Base-by-base conservation (phyloP, 352 stramenopile genomes). In the Globisporangium spiculum region DNA sequence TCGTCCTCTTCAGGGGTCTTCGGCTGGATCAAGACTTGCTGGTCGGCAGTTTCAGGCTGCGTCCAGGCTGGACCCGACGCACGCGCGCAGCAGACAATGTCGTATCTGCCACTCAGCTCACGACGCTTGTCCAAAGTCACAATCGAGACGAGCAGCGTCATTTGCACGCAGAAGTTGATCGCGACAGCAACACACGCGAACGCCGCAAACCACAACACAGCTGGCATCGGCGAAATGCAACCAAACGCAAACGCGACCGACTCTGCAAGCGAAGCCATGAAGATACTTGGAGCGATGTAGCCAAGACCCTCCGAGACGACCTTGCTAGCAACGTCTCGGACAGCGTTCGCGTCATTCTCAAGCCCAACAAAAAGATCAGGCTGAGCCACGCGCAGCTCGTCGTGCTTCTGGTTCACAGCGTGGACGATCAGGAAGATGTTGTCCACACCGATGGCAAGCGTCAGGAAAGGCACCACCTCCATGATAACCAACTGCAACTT, bases 341-440 rank as follows among this genome's bases (percentile, higher is more conserved):
- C 76, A 18, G 70, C 73, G 32, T 75, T 79, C 1, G 67, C 66
- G 41, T 80, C 77, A 30, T 78, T 72, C 48, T 76, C 75, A 5
- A 87, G 61, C 53, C 75, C 76, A 59, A 81, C 68, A 22, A 86
- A 86, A 24, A 86, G 68, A 60, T 69, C 75, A 22, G 70, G 75
- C 46, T 83, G 69, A 3, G 76, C 64, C 24, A 65, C 57, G 7
- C 68, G 67, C 14, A 81, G 64, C 36, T 81, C 66, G 22, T 86
- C 72, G 41, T 88, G 74, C 56, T 84, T 80, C 58, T 83, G 66
- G 4, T 69, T 77, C 58, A 90, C 77, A 12, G 82, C 78, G 36
- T 89, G 77, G 30, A 90, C 79, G n/a, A 90, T 44, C 34, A 90
- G 57, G 73, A 90, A 90, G 50, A 90, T 90, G 48, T 90, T 90